Evolutionary conservation across 768 basidiomycete species (phyloP).

Genomic region (Leccinellum albellum): DNA sequence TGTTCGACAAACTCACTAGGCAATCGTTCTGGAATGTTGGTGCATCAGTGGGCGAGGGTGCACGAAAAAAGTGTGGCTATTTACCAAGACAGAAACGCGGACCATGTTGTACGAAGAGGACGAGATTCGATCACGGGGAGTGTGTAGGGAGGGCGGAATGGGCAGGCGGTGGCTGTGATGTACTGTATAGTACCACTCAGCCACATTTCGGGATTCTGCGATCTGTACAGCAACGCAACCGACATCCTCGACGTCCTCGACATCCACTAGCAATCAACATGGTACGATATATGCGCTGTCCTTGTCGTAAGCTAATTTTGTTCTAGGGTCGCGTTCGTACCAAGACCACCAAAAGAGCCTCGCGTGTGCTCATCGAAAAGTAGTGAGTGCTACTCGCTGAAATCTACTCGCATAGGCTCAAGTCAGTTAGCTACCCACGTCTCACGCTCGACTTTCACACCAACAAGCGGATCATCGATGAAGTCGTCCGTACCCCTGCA

Average conservation of each 20-base stretch:
- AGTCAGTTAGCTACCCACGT: conserved; percentile 79
- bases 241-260: conserved; percentile 25
- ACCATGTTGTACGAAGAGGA: conserved; percentile 57
- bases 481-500: conserved; percentile 64
- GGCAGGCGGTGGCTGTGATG: conserved; percentile 21
- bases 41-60: conserved; percentile 1
- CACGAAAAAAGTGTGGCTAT: conserved; percentile 17
- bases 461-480: conserved; percentile 98
- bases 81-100: conserved; percentile 77
- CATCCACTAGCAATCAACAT: conserved; percentile 38
- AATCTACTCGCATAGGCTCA: background rate
- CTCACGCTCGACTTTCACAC: conserved; percentile 99
- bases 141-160: background rate
- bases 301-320: conserved; percentile 11
- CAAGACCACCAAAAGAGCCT: conserved; percentile 99
- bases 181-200: conserved; percentile 26
- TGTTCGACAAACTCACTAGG: conserved; percentile 33
- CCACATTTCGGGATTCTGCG: conserved; percentile 25
- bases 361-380: conserved; percentile 98
- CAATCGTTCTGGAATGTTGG: conserved; percentile 50
- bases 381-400: conserved; percentile 56
- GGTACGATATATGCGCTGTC: conserved; percentile 33
- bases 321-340: conserved; percentile 96
- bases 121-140: background rate
- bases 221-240: background rate